These are phyloP conservation scores for Trichomonas vaginalis DNA, from an alignment of 208 protist species.

Conservation along the genomic window DNA sequence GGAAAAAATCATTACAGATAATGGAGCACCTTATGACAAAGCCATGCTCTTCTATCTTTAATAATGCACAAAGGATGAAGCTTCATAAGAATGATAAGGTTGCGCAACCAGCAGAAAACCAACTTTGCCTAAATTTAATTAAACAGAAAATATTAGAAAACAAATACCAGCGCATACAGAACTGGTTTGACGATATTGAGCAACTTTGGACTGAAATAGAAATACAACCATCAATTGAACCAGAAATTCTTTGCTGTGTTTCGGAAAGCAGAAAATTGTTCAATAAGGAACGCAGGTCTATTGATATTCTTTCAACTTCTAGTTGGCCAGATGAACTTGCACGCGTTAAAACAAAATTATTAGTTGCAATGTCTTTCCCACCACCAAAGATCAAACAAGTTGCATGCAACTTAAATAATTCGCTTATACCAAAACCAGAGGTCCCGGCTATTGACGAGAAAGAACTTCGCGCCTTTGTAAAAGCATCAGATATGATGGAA, in stretches of 20 bases:
- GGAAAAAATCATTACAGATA: not conserved
- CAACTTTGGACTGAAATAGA: not conserved
- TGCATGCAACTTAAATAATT: not conserved
- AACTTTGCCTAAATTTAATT: not conserved
- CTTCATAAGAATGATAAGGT: not conserved
- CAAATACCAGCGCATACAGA: not conserved
- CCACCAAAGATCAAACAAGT: not conserved
- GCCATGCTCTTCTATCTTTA: not conserved
- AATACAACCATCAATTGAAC: not conserved
- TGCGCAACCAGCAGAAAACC: not conserved
- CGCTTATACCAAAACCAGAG: not conserved
- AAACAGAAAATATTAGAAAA: not conserved
- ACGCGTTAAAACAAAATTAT: not conserved
- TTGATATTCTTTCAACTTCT: not conserved
- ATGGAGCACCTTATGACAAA: not conserved
- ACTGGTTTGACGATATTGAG: not conserved
- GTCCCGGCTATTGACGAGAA: not conserved
- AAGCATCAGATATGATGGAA: not conserved
- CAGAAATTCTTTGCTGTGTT: not conserved
- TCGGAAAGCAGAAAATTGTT: not conserved
- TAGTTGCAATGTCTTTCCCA: not conserved
- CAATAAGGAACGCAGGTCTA: not conserved
- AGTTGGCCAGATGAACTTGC: not conserved
- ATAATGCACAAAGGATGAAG: not conserved
- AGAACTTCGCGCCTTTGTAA: not conserved